Percentiles rank a stretch among this genome's conserved stretches.
These are phyloP conservation scores for Rubus parviflorus DNA, from an alignment of 306 rosid genomes.

Conservation along the genomic window DNA sequence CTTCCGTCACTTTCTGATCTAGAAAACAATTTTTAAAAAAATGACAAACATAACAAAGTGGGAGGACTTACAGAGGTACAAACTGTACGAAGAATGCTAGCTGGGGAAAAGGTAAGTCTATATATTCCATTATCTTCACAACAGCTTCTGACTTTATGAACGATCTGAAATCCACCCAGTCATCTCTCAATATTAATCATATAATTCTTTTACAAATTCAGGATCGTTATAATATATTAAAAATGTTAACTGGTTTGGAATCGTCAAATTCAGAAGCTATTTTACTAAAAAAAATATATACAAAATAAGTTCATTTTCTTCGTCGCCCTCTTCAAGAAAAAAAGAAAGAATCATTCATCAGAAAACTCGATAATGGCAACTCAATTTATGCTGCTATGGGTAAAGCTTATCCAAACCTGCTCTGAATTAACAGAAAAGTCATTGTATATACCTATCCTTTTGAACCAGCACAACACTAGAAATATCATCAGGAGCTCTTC, in stretches of 20 bases:
- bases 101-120: conserved; percentile 88
- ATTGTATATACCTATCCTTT: conserved; percentile 51
- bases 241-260: neutral
- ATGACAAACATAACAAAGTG: neutral
- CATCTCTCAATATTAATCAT: conserved; percentile 20
- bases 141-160: conserved; percentile 86
- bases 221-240: neutral
- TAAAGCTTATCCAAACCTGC: neutral
- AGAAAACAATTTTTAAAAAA: neutral
- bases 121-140: conserved; percentile 85
- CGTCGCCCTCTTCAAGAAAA: neutral
- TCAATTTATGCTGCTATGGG: neutral
- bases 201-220: conserved; percentile 9
- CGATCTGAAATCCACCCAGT: conserved; percentile 58
- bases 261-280: neutral
- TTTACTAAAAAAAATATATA: neutral
- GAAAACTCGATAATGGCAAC: neutral
- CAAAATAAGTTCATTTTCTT: neutral
- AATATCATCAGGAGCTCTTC: conserved; percentile 94
- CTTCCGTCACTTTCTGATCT: conserved; percentile 10
- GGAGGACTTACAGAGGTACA: conserved; percentile 75
- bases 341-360: neutral
- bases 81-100: conserved; percentile 59
- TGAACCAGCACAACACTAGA: conserved; percentile 96
- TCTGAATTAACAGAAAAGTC: neutral